Percentiles rank a stretch among this genome's conserved stretches.
Conservation (phyloP, 495 filamentous ascomycete genomes). For the Tricharina praecox region DNA sequence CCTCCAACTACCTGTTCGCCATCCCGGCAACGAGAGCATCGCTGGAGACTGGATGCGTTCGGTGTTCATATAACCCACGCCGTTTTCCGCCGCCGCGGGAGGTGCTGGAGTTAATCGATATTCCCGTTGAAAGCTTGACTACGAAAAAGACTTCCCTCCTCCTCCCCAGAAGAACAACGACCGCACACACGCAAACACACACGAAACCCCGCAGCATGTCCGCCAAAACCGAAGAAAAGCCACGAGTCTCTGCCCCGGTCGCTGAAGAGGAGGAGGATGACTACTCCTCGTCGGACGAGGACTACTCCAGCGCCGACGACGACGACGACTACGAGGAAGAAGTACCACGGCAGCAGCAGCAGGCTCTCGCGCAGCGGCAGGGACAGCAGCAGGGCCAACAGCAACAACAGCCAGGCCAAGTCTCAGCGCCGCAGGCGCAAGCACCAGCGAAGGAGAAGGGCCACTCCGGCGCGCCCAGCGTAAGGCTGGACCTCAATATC, state of each 20-base stretch:
- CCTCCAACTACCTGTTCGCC: too few species aligned
- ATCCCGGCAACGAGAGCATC: too few species aligned
- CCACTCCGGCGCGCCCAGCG: constrained; percentile 38
- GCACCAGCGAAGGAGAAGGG: constrained; percentile 14
- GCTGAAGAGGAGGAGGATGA: background rate
- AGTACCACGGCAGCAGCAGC: background rate
- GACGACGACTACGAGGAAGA: constrained; percentile 4
- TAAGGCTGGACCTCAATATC: constrained; percentile 70
- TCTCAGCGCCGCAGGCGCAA: background rate
- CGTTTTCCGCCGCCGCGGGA: too few species aligned
- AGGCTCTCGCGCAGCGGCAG: background rate
- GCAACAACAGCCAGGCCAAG: background rate
- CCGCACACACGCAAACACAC: too few species aligned
- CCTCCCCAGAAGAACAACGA: too few species aligned
- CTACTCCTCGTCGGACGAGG: background rate
- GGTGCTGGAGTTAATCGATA: too few species aligned
- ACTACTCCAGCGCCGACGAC: background rate
- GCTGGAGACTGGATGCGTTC: too few species aligned
- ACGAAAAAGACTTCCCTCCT: too few species aligned
- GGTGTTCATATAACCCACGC: too few species aligned
- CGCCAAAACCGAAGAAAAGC: constrained; percentile 1
- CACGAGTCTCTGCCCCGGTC: too few species aligned
- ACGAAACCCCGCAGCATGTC: background rate
- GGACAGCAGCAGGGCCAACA: constrained; percentile 4
- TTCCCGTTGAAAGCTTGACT: too few species aligned